Conservation (phyloP, 768 basidiomycete species). For the Melanogaster broomeanus region DNA sequence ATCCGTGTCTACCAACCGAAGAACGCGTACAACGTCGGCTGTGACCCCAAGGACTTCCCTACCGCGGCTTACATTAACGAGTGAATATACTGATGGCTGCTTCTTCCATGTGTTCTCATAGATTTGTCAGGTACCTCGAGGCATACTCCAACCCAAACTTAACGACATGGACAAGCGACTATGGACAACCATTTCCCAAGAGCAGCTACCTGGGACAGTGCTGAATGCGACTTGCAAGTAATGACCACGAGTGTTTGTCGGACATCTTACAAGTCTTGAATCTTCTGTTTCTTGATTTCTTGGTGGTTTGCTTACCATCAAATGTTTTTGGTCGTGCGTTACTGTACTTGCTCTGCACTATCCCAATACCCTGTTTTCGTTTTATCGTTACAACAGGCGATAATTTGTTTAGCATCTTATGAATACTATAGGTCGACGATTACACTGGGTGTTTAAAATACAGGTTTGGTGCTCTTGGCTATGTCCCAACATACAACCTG, state of each 20-base stretch:
- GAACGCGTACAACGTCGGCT: conserved; percentile 74
- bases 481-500: conserved; percentile 5
- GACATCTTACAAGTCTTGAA: conserved; percentile 5
- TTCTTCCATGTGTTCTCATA: conserved; percentile 1
- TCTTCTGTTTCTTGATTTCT: conserved; percentile 16
- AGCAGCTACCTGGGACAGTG: conserved; percentile 63
- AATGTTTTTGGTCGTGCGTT: conserved; percentile 23
- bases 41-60: conserved; percentile 77
- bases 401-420: conserved; percentile 11
- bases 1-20: conserved; percentile 88
- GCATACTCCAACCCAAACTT: conserved; percentile 85
- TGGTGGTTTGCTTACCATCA: conserved; percentile 5
- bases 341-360: conserved; percentile 13
- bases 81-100: conserved; percentile 36
- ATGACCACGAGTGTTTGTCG: conserved; percentile 3
- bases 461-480: conserved; percentile 1
- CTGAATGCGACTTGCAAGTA: conserved; percentile 28
- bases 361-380: neutral
- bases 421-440: neutral
- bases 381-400: conserved; percentile 1
- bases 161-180: conserved; percentile 73
- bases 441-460: neutral
- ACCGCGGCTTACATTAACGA: conserved; percentile 80
- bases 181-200: conserved; percentile 67
- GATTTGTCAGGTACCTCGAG: conserved; percentile 45